Conservation (phyloP, 306 rosid genomes). For the Rosa persica region DNA sequence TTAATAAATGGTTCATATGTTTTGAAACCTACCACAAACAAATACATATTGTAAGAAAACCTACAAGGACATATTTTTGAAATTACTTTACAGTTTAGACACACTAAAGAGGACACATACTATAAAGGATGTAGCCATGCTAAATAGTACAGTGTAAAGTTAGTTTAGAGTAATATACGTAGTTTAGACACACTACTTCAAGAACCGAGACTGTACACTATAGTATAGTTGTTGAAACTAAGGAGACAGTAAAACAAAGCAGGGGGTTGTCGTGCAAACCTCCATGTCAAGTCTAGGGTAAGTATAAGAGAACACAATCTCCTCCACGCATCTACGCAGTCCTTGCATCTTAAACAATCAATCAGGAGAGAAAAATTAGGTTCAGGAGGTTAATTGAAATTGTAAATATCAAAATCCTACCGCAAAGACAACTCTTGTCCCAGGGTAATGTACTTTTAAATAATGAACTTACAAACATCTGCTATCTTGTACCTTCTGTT, state of each 20-base stretch:
- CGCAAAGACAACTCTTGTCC: background rate
- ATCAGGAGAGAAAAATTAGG: constrained; percentile 2
- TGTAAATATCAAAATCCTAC: background rate
- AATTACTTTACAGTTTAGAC: background rate
- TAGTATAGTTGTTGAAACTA: constrained; percentile 2
- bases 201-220: background rate
- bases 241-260: constrained; percentile 17
- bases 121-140: background rate
- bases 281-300: constrained; percentile 94
- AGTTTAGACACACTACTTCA: background rate
- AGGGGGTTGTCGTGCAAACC: constrained; percentile 40
- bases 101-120: background rate
- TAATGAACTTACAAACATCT: background rate
- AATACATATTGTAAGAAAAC: constrained; percentile 7
- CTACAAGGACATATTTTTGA: background rate
- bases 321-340: constrained; percentile 69
- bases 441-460: background rate
- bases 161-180: too few species aligned
- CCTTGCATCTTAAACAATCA: constrained; percentile 52
- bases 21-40: constrained; percentile 65
- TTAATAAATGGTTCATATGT: constrained; percentile 87
- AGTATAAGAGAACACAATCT: constrained; percentile 80
- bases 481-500: constrained; percentile 51
- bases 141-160: background rate
- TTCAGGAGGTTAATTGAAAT: background rate